phyloP scores from a whole-genome alignment of 2,329 filamentous ascomycete genomes.

The Eutypa lata region DNA sequence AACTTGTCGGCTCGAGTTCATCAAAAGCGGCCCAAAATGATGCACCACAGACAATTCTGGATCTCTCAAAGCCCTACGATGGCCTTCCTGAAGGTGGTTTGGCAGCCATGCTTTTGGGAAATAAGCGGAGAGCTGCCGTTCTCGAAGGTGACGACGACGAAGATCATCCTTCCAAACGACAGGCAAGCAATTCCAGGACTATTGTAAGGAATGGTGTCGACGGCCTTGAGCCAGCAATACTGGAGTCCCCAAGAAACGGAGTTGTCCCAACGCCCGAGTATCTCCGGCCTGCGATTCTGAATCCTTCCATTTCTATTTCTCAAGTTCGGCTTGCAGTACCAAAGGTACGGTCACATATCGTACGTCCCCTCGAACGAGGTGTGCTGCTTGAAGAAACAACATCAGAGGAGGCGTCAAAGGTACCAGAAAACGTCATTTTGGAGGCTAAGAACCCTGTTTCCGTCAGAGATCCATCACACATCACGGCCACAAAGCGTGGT shows the following conservation, averaged over 20 bases:
- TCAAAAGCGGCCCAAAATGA: conserved; percentile 64
- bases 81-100: conserved; percentile 88
- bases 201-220: conserved; percentile 75
- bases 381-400: conserved; percentile 50
- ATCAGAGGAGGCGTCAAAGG: conserved; percentile 59
- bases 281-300: conserved; percentile 82
- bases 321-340: conserved; percentile 86
- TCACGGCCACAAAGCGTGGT: conserved; percentile 78
- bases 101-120: conserved; percentile 80
- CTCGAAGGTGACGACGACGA: conserved; percentile 76
- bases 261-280: conserved; percentile 74
- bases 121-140: conserved; percentile 79
- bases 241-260: conserved; percentile 56
- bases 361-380: conserved; percentile 74
- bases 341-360: conserved; percentile 76
- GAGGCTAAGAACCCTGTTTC: conserved; percentile 83
- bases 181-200: conserved; percentile 65
- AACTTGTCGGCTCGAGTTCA: conserved; percentile 74
- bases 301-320: conserved; percentile 75
- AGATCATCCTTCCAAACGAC: conserved; percentile 47
- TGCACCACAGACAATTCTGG: conserved; percentile 76
- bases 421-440: conserved; percentile 70
- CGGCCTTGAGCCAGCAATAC: conserved; percentile 72
- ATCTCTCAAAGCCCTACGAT: conserved; percentile 91
- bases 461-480: conserved; percentile 76